Base-by-base conservation (phyloP, 2,329 filamentous ascomycete genomes). In the Colletotrichum sp. region DNA sequence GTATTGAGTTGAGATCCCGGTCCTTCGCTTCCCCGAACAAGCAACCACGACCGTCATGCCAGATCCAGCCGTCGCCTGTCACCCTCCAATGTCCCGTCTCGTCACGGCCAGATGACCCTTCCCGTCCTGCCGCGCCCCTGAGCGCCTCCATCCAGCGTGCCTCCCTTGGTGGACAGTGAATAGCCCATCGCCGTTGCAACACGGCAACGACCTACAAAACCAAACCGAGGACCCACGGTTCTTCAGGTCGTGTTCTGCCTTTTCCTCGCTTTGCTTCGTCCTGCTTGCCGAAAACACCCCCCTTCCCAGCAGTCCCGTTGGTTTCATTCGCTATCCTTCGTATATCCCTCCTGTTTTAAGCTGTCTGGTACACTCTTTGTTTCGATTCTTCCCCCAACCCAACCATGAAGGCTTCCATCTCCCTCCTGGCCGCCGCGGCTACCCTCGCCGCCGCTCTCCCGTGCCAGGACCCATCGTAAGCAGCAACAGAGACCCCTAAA, bases 321-420 rank as follows among this genome's bases (percentile, higher is more conserved):
- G 52, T 66, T 28, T 68, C 60, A 24, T 71, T 71, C 39, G 39
- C 68, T 65, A 34, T 49, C 15, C 26, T n/a, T n/a, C 39, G 18
- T n/a, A 49, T 49, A 49, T 49, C 39, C 57, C 55, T 24, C 16
- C 32, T 36, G 64, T 73, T 65, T 60, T 55, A 72, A 63, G 24
- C 10, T 73, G 70, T 65, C 65, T 69, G 64, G 70, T 55, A 69
- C 59, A 73, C 68, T 62, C 68, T 69, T 64, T 62, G 32, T 73
- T 68, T 73, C 44, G 44, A 28, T 68, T 55, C 21, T 32, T 18
- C 15, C 15, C 62, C n/a, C 26, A 39, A 36, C n/a, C 16, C 63
- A 63, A 72, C 15, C 30, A 76, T 76, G 73, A 73, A 76, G 70
- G 64, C 70, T 26, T 73, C 73, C 8, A n/a, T 65, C 32, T n/a